Evolutionary conservation across 129 eudicot species (phyloP).

Genomic region (Chrysanthemum seticuspe): DNA sequence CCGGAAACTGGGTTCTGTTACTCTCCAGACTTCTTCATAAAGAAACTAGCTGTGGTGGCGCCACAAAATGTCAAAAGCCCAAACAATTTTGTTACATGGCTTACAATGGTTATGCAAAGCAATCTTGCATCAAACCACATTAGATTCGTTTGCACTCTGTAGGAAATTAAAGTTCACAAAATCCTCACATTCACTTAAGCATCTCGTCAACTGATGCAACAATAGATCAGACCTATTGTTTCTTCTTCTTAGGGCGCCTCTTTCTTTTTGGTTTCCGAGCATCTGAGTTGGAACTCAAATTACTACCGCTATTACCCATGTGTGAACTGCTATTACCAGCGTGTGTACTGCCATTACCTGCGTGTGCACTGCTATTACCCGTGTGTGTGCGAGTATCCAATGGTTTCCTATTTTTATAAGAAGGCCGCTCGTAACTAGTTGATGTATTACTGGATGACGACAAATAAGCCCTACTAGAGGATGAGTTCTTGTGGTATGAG

Average conservation of each 20-base stretch:
- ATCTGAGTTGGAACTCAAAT: conserved; percentile 81
- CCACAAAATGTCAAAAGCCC: background rate
- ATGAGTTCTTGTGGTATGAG: conserved; percentile 23
- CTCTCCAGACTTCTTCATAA: no score
- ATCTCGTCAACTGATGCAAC: background rate
- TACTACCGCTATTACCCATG: conserved; percentile 66
- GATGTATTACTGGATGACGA: conserved; percentile 48
- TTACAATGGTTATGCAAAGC: background rate
- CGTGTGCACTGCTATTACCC: background rate
- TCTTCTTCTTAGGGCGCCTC: conserved; percentile 96
- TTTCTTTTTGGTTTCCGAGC: conserved; percentile 79
- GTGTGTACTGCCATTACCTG: background rate
- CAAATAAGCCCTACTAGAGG: conserved; percentile 36
- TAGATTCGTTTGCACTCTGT: conserved; percentile 18
- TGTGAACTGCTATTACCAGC: background rate
- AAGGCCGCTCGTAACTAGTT: conserved; percentile 29
- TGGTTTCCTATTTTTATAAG: conserved; percentile 44
- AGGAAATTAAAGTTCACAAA: conserved; percentile 10
- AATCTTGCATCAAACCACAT: background rate
- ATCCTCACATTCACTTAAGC: background rate
- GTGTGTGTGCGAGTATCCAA: conserved; percentile 30
- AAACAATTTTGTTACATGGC: background rate
- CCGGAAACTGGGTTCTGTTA: no score
- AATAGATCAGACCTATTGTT: conserved; percentile 44
- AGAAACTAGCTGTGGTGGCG: no score